These are phyloP conservation scores for Xylariaceae sp. DNA, from an alignment of 2,329 filamentous ascomycete species.

Conservation along the genomic window DNA sequence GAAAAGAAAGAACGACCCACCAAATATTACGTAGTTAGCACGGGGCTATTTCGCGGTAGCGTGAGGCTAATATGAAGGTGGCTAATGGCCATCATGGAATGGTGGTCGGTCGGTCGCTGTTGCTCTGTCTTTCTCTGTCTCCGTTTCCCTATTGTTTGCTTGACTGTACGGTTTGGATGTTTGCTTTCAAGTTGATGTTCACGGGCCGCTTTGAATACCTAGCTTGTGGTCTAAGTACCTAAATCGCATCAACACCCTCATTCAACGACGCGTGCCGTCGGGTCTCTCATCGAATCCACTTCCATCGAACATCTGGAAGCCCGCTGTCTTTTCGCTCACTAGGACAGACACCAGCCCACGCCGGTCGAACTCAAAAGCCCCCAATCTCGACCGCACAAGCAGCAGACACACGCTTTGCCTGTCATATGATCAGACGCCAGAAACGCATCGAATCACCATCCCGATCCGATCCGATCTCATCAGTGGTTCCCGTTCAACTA, in stretches of 20 bases:
- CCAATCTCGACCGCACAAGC: background rate
- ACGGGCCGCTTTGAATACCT: no score
- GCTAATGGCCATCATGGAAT: background rate
- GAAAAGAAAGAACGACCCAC: constrained; percentile 4
- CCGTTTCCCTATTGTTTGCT: no score
- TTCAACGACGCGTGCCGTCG: background rate
- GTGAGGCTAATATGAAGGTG: background rate
- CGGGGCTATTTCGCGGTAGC: constrained; percentile 4
- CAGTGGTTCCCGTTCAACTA: background rate
- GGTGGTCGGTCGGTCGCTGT: background rate
- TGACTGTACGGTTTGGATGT: no score
- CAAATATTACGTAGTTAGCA: constrained; percentile 17
- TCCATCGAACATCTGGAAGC: no score
- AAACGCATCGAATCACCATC: background rate
- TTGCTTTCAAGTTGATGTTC: no score
- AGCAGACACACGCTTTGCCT: background rate
- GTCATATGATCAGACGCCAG: background rate
- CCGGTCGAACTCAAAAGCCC: background rate
- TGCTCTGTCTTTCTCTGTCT: no score
- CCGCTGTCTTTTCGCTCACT: background rate
- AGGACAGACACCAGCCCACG: background rate
- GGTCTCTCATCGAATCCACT: background rate
- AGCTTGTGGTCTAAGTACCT: background rate
- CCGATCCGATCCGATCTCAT: background rate
- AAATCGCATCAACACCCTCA: background rate